Evolutionary conservation across 2,329 filamentous ascomycete genomes (phyloP).

Genomic region (Verticillium nonalfalfae): DNA sequence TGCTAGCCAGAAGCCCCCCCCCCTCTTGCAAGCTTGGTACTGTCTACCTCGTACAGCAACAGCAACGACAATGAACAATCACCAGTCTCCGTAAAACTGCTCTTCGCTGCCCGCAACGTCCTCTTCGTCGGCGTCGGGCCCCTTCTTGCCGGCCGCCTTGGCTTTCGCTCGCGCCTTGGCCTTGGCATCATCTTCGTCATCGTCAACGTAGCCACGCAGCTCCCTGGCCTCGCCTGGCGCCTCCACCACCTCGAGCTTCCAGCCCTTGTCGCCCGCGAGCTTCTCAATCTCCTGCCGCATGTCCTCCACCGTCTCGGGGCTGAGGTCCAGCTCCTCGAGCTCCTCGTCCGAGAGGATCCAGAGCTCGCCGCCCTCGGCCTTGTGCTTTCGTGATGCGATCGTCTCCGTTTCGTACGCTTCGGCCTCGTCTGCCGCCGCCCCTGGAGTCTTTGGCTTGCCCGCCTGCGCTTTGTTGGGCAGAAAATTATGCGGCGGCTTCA

Average conservation of each 20-base stretch:
- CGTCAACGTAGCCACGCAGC: slow-evolving; percentile 64
- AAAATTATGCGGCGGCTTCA: slow-evolving; percentile 38
- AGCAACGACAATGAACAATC: background rate
- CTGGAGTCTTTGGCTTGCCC: slow-evolving; percentile 9
- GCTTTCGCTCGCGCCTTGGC: slow-evolving; percentile 10
- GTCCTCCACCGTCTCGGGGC: slow-evolving; percentile 60
- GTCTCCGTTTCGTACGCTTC: slow-evolving; percentile 25
- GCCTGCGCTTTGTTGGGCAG: slow-evolving; percentile 13
- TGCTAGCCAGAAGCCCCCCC: background rate
- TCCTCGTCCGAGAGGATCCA: slow-evolving; percentile 59
- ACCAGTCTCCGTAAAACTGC: slow-evolving; percentile 48
- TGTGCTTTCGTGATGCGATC: slow-evolving; percentile 35
- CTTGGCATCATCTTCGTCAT: slow-evolving; percentile 33
- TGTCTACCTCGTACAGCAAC: background rate
- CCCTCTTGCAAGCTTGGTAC: background rate
- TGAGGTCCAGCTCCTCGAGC: slow-evolving; percentile 60
- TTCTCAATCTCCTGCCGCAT: slow-evolving; percentile 63
- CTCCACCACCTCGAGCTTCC: slow-evolving; percentile 77
- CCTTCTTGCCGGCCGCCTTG: slow-evolving; percentile 12
- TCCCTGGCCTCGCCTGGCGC: slow-evolving; percentile 54
- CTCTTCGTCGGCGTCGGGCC: slow-evolving; percentile 15
- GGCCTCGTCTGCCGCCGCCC: slow-evolving; percentile 5
- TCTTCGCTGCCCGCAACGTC: slow-evolving; percentile 38
- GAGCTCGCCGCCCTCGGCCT: slow-evolving; percentile 55
- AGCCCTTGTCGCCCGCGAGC: slow-evolving; percentile 63